Conservation (phyloP, 352 stramenopile genomes). For the Phytophthora pini region DNA sequence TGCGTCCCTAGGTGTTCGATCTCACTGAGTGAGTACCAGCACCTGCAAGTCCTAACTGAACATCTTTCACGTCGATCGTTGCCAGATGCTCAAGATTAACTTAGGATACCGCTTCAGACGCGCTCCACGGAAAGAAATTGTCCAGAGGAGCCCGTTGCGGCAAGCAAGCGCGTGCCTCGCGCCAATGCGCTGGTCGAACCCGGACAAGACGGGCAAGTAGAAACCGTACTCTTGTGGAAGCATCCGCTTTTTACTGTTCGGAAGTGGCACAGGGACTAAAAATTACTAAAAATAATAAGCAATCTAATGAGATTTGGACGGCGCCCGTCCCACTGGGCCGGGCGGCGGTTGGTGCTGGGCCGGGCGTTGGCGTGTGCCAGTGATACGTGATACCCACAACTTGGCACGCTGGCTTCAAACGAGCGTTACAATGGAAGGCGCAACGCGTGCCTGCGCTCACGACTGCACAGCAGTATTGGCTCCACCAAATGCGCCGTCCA, state of each 20-base stretch:
- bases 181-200: conserved; percentile 28
- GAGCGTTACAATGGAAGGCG: neutral
- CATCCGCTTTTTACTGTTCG: conserved; percentile 28
- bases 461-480: neutral
- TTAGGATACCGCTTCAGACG: conserved; percentile 3
- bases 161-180: conserved; percentile 24
- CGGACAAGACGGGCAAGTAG: conserved; percentile 3
- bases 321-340: conserved; percentile 14
- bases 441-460: neutral
- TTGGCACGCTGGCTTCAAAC: neutral
- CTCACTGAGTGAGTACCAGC: conserved; percentile 17
- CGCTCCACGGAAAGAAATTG: conserved; percentile 47
- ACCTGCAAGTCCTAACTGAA: conserved; percentile 1
- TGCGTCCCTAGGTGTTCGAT: conserved; percentile 10
- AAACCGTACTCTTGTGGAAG: conserved; percentile 22
- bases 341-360: conserved; percentile 13
- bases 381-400: conserved; percentile 16
- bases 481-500: neutral
- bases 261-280: conserved; percentile 6
- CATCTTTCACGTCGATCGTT: conserved; percentile 12
- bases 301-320: conserved; percentile 2
- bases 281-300: conserved; percentile 11
- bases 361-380: neutral
- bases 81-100: conserved; percentile 11
- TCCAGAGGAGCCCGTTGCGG: conserved; percentile 2